These are phyloP conservation scores for Lyophyllum shimeji DNA, from an alignment of 768 basidiomycete species.

Conservation along the genomic window DNA sequence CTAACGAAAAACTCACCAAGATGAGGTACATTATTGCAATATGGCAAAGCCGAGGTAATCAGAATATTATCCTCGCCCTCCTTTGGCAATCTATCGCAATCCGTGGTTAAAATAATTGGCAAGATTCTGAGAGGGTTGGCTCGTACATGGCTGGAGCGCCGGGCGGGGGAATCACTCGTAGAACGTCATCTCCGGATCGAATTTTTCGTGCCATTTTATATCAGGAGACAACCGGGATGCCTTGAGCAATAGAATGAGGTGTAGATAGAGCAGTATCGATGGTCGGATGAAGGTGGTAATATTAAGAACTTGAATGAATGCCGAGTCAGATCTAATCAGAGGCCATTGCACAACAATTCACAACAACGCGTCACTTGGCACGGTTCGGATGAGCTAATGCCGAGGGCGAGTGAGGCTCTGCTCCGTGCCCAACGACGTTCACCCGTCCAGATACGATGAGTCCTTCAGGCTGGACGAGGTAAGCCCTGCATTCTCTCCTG, in stretches of 20 bases:
- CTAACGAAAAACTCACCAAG: constrained; percentile 57
- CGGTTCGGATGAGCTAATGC: no score
- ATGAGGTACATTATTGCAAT: constrained; percentile 97
- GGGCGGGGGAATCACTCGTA: constrained; percentile 52
- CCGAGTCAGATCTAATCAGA: constrained; percentile 15
- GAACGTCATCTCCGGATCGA: constrained; percentile 46
- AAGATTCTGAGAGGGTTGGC: constrained; percentile 8
- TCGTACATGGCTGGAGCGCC: constrained; percentile 51
- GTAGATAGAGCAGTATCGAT: constrained; percentile 6
- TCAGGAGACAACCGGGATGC: background rate
- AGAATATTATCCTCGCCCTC: constrained; percentile 86
- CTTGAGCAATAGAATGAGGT: no score
- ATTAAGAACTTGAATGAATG: background rate
- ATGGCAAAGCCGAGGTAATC: constrained; percentile 93
- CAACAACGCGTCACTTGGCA: constrained; percentile 21
- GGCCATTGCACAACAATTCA: constrained; percentile 15
- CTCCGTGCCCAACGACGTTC: background rate
- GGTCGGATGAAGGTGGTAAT: background rate
- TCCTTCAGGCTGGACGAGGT: constrained; percentile 15
- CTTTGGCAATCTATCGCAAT: constrained; percentile 57
- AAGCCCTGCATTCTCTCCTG: background rate
- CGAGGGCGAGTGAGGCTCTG: no score
- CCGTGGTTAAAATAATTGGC: constrained; percentile 10
- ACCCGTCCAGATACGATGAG: constrained; percentile 2
- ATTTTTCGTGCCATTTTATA: constrained; percentile 52